Conservation (phyloP, 2,329 filamentous ascomycete species). For the Cladosporium austrohemisphaericum region DNA sequence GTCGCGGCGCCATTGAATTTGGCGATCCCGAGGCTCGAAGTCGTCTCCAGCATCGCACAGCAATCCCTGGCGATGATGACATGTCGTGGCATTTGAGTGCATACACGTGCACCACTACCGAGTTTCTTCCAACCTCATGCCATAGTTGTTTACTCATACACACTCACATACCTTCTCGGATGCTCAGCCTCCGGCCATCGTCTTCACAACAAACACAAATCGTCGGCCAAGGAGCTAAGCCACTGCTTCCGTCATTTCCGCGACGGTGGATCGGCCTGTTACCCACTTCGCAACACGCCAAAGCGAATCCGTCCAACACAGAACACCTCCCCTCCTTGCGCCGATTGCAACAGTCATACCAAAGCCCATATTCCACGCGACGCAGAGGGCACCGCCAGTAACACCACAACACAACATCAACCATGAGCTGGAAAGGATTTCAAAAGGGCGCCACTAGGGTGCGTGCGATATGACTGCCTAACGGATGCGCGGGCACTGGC, state of each 20-base stretch:
- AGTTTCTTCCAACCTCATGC: too few species aligned
- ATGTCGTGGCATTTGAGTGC: too few species aligned
- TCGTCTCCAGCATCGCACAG: too few species aligned
- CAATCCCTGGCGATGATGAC: too few species aligned
- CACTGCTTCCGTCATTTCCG: slow-evolving; percentile 9
- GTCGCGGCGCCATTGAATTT: too few species aligned
- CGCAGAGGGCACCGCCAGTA: too few species aligned
- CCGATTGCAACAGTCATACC: not conserved
- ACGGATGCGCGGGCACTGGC: slow-evolving; percentile 12
- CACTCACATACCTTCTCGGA: too few species aligned
- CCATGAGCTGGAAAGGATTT: slow-evolving; percentile 97
- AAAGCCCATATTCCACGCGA: too few species aligned
- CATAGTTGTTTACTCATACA: too few species aligned
- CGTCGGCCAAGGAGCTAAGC: slow-evolving; percentile 14
- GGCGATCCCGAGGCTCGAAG: too few species aligned
- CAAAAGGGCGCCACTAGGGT: slow-evolving; percentile 85
- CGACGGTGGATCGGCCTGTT: slow-evolving; percentile 15
- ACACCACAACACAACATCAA: not conserved
- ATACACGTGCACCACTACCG: too few species aligned
- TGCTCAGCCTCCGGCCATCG: not conserved
- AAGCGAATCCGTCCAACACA: slow-evolving; percentile 3
- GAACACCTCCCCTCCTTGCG: slow-evolving; percentile 4
- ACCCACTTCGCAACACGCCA: slow-evolving; percentile 7
- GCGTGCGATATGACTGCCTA: slow-evolving; percentile 36
- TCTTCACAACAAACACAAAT: slow-evolving; percentile 15